Conservation (phyloP, 2,329 filamentous ascomycete genomes). For the Aureobasidium sp. region DNA sequence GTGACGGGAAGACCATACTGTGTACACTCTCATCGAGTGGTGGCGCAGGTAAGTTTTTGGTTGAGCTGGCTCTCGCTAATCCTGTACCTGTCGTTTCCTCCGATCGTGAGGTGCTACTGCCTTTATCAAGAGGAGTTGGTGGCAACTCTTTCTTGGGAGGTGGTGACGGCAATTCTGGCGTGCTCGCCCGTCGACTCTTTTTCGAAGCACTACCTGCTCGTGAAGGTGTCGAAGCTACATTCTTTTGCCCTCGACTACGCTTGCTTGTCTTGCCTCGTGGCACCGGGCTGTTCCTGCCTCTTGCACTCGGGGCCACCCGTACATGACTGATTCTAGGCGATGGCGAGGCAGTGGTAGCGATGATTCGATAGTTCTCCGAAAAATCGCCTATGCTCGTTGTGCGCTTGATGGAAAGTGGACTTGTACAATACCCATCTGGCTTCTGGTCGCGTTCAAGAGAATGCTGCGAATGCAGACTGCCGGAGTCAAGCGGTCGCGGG, state of each 20-base stretch:
- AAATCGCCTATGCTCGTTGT: not conserved
- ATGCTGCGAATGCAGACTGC: not conserved
- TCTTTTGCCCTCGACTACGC: not conserved
- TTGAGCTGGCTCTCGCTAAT: not conserved
- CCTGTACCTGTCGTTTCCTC: not conserved
- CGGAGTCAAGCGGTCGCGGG: constrained; percentile 3
- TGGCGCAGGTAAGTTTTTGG: constrained; percentile 13
- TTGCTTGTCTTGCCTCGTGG: constrained; percentile 13
- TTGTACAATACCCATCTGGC: not conserved
- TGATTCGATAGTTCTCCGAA: constrained; percentile 9
- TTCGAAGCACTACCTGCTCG: constrained; percentile 13
- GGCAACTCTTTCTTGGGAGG: constrained; percentile 29
- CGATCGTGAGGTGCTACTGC: not conserved
- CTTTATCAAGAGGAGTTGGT: constrained; percentile 24
- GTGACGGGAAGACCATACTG: constrained; percentile 7
- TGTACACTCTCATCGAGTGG: not conserved
- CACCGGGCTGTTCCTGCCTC: constrained; percentile 6
- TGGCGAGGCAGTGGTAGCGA: constrained; percentile 2
- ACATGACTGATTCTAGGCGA: constrained; percentile 9
- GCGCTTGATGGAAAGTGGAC: constrained; percentile 8
- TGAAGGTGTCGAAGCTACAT: not conserved
- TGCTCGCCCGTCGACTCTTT: not conserved
- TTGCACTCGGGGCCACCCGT: not conserved
- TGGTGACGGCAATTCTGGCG: constrained; percentile 26
- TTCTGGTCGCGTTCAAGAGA: not conserved